phyloP scores from a whole-genome alignment of 2,329 filamentous ascomycete species.

The Botrytis fragariae region DNA sequence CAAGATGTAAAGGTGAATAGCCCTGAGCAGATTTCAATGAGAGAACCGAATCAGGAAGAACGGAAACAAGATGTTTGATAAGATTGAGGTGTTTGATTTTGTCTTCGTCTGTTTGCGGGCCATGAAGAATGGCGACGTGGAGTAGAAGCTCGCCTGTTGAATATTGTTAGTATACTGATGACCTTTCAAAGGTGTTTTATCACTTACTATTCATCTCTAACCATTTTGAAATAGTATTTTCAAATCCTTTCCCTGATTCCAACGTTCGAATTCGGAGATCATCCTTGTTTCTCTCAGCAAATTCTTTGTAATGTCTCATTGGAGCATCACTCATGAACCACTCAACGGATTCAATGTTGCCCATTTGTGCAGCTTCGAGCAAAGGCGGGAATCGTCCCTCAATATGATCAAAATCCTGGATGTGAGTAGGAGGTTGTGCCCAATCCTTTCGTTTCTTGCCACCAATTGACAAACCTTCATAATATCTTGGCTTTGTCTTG shows the following conservation, averaged over 20 bases:
- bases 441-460: conserved; percentile 74
- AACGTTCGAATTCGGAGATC: conserved; percentile 64
- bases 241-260: conserved; percentile 59
- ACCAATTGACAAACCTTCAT: conserved; percentile 73
- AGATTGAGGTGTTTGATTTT: conserved; percentile 48
- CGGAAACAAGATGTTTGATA: conserved; percentile 64
- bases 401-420: conserved; percentile 39
- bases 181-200: not conserved
- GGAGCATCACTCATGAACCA: conserved; percentile 76
- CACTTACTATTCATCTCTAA: conserved; percentile 57
- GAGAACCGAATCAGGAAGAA: conserved; percentile 55
- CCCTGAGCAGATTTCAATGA: conserved; percentile 58
- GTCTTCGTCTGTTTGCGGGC: conserved; percentile 32
- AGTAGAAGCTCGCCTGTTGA: conserved; percentile 58
- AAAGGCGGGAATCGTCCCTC: conserved; percentile 55
- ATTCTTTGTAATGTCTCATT: conserved; percentile 64
- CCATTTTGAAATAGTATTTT: conserved; percentile 61
- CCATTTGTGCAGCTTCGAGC: conserved; percentile 54
- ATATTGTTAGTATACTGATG: conserved; percentile 18
- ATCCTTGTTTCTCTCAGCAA: conserved; percentile 58
- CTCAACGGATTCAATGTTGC: conserved; percentile 66
- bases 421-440: conserved; percentile 63
- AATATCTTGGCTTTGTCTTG: conserved; percentile 65
- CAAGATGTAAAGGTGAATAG: conserved; percentile 67
- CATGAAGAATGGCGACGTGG: conserved; percentile 59